These are phyloP conservation scores for Hypomontagnella submonticulosa DNA, from an alignment of 495 filamentous ascomycete genomes.

Conservation along the genomic window DNA sequence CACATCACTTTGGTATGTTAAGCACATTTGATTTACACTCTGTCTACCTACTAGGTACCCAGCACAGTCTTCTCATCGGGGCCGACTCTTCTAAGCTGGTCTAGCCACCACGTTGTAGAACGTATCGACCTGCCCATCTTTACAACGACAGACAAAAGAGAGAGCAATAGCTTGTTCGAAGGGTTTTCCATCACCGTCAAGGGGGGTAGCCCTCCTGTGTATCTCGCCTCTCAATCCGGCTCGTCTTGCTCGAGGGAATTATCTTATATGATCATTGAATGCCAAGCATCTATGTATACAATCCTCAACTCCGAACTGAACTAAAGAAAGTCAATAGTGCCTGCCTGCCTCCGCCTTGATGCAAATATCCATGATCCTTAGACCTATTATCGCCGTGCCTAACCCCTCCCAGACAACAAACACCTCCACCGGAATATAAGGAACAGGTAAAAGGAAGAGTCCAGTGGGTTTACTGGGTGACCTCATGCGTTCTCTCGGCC, in stretches of 20 bases:
- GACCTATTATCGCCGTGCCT: conserved; percentile 21
- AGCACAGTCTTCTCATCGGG: too few species aligned
- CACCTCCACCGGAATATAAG: conserved; percentile 5
- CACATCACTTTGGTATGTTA: not conserved
- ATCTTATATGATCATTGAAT: conserved; percentile 32
- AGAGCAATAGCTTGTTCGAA: conserved; percentile 4
- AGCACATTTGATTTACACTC: conserved; percentile 1
- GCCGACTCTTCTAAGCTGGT: too few species aligned
- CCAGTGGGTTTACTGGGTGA: conserved; percentile 46
- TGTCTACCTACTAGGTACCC: too few species aligned
- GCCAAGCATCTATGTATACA: conserved; percentile 47
- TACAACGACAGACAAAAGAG: conserved; percentile 21
- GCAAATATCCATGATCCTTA: conserved; percentile 38
- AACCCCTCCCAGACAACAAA: conserved; percentile 12
- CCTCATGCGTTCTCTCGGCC: conserved; percentile 44
- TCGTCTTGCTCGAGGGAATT: conserved; percentile 25
- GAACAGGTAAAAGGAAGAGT: not conserved
- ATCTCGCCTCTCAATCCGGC: conserved; percentile 13
- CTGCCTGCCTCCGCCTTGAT: conserved; percentile 33
- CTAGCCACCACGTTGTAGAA: not conserved
- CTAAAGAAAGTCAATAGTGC: conserved; percentile 33
- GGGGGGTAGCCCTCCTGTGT: not conserved
- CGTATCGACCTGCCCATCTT: conserved; percentile 10
- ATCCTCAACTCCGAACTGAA: conserved; percentile 40
- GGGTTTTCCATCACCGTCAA: conserved; percentile 17